Evolutionary conservation across 495 filamentous ascomycete genomes (phyloP), one percentile per base, ranked within the genome.

Genomic region (Xylaria acuta): DNA sequence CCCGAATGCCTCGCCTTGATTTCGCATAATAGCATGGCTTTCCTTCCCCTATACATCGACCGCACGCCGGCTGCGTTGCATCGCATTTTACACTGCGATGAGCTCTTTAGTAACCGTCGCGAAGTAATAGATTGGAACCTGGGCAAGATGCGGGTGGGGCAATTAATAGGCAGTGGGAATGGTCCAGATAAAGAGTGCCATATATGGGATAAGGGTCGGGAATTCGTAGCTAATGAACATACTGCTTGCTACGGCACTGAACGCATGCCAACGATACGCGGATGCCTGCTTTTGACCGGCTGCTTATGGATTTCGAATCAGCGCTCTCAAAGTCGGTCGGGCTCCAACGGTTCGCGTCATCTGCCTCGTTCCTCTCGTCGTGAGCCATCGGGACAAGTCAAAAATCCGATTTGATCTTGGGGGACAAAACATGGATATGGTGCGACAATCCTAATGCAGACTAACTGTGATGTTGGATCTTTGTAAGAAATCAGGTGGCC

Each of bases 221-320:
- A 25, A 41, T 62, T 70, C 58, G 14, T 18, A 38, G 11, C 32
- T 16, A 51, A 67, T 67, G 36, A 30, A 67, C 64, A 51, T 67
- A 67, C 70, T 90, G 88, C 70, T 88, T 83, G 73, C 83, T 85
- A 9, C 88, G 83, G 77, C 88, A 90, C 43, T 87, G 85, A 27
- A 88, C 80, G 63, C 88, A 90, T 25, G 88, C 88, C 45, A 88
- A 75, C 45, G 86, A 83, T 14, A 87, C 84, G 32, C 79, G 74
- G 60, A 80, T 79, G 60, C 75, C 74, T 65, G 80, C 74, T 47
- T 79, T 79, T 32, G 77, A 77, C 41, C 75, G 74, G 58, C 71
- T 75, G 56, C 72, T 72, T 45, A 60, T 18, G 51, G 70, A 54
- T 36, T 72, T 79, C 6, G 74, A 59, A 38, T 75, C 75, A 59